Evolutionary conservation across 352 stramenopile genomes (phyloP), one percentile per base, ranked within the genome.

Genomic region (Pythium guiyangense): DNA sequence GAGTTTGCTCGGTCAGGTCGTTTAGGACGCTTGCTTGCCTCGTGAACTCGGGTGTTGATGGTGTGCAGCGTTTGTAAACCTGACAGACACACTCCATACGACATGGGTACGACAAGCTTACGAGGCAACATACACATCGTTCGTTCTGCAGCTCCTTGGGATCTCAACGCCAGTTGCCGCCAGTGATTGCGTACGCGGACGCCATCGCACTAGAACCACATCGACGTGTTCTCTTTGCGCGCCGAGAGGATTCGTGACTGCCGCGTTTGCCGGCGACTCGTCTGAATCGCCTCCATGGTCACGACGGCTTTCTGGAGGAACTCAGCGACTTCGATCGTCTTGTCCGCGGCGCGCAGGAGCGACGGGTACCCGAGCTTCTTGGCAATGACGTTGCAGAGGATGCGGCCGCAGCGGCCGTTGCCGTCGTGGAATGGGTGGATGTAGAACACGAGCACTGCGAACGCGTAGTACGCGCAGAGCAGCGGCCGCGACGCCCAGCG

Each of bases 401-500:
- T 52, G 3, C 84, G 73, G 26, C 79, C 84, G n/a, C 77, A 88
- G 6, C 83, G 80, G 34, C 84, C 84, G 43, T 94, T 94, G 44
- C 81, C 84, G 54, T 94, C 84, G 58, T 92, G 77, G 62, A 92
- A 92, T n/a, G 83, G 83, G 49, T 93, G 83, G 49, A 93, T 90
- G 59, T 77, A 93, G 59, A 91, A 93, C 47, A 91, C 83, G 3
- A 93, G 67, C 29, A 88, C 77, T 12, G 80, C 76, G 40, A 90
- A 93, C 8, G 78, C 70, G 53, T 90, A 93, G 63, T 93, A 93
- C 0, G 79, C 83, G 39, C 76, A 77, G 8, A 93, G 60, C 20
- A 91, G 62, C n/a, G 78, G 83, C 2, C 75, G 69, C 9, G 71
- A 57, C 17, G 72, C 52, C 72, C 77, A 86, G 1, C 48, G 63